Conservation (phyloP, 371 early-diverging fungal genomes). For the Rhizopus microsporus region DNA sequence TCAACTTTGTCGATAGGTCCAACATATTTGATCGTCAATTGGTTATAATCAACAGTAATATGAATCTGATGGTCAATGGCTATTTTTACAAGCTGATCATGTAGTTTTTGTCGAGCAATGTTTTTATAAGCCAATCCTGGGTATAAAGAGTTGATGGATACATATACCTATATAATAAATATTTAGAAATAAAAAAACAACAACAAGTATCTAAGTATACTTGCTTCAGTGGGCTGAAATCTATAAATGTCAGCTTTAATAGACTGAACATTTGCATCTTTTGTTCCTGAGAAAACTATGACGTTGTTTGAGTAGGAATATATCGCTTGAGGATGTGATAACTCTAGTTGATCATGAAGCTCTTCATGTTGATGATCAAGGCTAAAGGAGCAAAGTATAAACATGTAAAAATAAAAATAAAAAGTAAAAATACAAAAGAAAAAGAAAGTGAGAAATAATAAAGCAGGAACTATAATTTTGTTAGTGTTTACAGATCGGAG, state of each 20-base stretch:
- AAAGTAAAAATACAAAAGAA: conserved; percentile 1
- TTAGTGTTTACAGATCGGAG: no score
- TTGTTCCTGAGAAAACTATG: conserved; percentile 13
- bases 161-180: conserved; percentile 7
- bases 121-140: conserved; percentile 22
- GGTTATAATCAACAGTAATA: conserved; percentile 20
- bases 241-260: conserved; percentile 17
- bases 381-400: conserved; percentile 16
- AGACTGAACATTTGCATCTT: not conserved
- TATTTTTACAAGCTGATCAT: conserved; percentile 16
- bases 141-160: conserved; percentile 22
- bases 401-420: not conserved
- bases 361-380: conserved; percentile 5
- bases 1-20: conserved; percentile 19
- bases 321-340: conserved; percentile 11
- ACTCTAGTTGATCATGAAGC: conserved; percentile 15
- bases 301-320: not conserved
- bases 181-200: not conserved
- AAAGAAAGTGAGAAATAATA: not conserved
- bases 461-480: not conserved
- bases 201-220: not conserved
- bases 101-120: conserved; percentile 16
- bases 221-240: conserved; percentile 19
- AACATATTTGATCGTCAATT: conserved; percentile 9
- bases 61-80: conserved; percentile 15